phyloP scores from a whole-genome alignment of 1,284 basidiomycete genomes.

The Pseudomicrostroma phylloplanum region DNA sequence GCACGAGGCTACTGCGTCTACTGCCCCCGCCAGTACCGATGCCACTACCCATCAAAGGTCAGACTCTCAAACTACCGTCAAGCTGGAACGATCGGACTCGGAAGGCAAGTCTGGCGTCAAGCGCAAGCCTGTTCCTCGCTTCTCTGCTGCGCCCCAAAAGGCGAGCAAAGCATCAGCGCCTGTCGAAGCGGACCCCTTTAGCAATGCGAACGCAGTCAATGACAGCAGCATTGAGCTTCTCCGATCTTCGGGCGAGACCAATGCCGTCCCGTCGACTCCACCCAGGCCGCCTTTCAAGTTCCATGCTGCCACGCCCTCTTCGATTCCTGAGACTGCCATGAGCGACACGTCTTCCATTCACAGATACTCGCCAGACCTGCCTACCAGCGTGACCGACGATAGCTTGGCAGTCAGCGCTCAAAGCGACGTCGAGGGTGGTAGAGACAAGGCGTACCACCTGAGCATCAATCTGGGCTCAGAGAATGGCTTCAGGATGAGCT shows the following conservation, averaged over 20 bases:
- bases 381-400: no score
- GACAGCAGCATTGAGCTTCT: no score
- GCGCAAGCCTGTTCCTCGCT: constrained; percentile 5
- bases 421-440: no score
- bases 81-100: constrained; percentile 3
- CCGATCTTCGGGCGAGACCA: no score
- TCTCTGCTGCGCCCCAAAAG: neutral
- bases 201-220: neutral
- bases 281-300: no score
- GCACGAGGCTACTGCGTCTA: neutral
- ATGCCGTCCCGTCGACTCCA: no score
- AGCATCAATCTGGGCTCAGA: neutral
- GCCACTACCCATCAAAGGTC: neutral
- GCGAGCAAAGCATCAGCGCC: neutral
- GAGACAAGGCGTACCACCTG: neutral
- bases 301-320: no score
- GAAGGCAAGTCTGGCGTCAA: neutral
- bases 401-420: no score
- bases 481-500: constrained; percentile 1
- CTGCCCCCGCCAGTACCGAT: neutral
- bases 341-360: no score
- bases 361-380: no score
- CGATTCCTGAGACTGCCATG: no score
- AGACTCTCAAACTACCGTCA: neutral
- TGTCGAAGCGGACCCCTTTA: neutral